Evolutionary conservation across 352 stramenopile genomes (phyloP), one percentile per base, ranked within the genome.

Genomic region (Pythium aphanidermatum): DNA sequence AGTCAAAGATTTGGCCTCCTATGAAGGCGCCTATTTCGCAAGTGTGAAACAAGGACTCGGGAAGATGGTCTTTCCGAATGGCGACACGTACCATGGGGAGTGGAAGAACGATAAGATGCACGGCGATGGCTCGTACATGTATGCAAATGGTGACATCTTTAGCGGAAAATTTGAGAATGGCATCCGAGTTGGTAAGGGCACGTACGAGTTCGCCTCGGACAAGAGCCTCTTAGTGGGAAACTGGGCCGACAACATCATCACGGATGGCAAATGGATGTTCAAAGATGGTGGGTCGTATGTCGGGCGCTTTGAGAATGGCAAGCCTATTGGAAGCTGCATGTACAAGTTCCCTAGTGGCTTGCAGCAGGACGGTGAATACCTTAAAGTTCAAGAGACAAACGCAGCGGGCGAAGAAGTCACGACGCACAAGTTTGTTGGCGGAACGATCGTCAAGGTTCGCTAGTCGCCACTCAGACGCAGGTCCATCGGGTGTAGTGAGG

Each of bases 41-140:
- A 86, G 89, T 25, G 70, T 65, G 56, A 92, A 91, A 63, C 65
- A 80, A 14, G 89, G 88, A 27, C 55, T 91, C 3, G 89, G 89
- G n/a, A 94, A 93, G 55, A 96, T 97, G 83, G 82, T 68, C 5
- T 96, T 95, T 46, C 81, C 85, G 2, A 95, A 94, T 40, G 88
- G 85, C 23, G 86, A 96, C 45, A 68, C 68, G 35, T 97, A 95
- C 49, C 82, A 93, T 39, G 89, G 89, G 36, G 78, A 95, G 50
- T 97, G 86, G 86, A 74, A 79, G 52, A 54, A 73, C 20, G 70
- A 91, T 52, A 73, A 69, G 46, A 93, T 95, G 68, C 65, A 95
- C 33, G 90, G 90, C 12, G 80, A 97, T 34, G 90, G 90, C 2
- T 96, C 90, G 32, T 94, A 83, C 63, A 74, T 86, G 52, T 97